Evolutionary conservation across 2,329 filamentous ascomycete genomes (phyloP), one percentile per base, ranked within the genome.

Genomic region (Coleophoma eucalyptorum): DNA sequence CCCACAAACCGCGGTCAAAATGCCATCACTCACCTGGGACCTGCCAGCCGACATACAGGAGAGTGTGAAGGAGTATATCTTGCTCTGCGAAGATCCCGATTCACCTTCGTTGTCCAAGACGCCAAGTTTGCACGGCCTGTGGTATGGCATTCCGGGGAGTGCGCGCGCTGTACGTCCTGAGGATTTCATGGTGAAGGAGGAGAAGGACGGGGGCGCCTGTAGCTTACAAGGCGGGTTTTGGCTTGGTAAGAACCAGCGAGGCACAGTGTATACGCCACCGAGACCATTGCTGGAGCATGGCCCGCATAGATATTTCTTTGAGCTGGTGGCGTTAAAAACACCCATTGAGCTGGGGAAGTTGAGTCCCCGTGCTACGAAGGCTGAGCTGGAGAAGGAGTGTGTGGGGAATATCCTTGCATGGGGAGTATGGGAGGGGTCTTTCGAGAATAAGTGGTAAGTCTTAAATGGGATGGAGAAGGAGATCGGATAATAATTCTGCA

Each of bases 11-110:
- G 26, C 26, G 26, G 26, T 26, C 26, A 42, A 42, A 4, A 42
- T 42, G 18, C 40, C 40, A 1, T 18, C 12, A 3, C 15, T 57
- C 5, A 45, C 37, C 42, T 57, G 50, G 55, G 41, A 40, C 5
- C 44, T 54, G 1, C 51, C 54, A 5, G 8, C 49, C 7, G 31
- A 35, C n/a, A 53, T 55, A 6, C 32, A 42, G 19, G 18, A 40
- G 35, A 26, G 20, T 3, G 46, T 55, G 8, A 44, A 35, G 26
- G 43, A 52, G 31, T 56, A 52, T 31, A 18, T 68, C 12, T 46
- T 69, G 20, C 37, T 66, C 10, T 59, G 60, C 15, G 64, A 69
- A 45, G 65, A 67, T 31, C 53, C 65, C 16, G 66, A 69, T 26
- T 50, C 59, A 1, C 63, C 65, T 15, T 42, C 40, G 2, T 21